phyloP scores from a whole-genome alignment of 371 early-diverging fungal species.

The Blakeslea trispora region DNA sequence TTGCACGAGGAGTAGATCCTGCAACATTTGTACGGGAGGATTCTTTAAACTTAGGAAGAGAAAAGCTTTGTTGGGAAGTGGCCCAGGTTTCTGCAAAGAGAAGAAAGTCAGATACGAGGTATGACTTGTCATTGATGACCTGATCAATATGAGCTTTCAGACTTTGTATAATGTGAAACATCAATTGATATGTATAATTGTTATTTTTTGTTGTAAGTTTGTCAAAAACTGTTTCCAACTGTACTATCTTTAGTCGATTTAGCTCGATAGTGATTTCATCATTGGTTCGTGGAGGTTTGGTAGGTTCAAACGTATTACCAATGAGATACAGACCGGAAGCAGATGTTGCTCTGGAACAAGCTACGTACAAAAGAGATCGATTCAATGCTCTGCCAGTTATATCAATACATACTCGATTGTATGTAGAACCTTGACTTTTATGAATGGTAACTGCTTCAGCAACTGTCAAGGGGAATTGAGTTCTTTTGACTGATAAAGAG shows the following conservation, averaged over 20 bases:
- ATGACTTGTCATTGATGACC: neutral
- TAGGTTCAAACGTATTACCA: neutral
- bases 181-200: neutral
- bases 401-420: neutral
- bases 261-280: neutral
- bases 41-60: neutral
- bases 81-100: neutral
- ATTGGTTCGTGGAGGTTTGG: neutral
- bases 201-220: neutral
- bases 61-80: too few relatives aligned
- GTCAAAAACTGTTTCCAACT: neutral
- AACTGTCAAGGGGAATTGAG: neutral
- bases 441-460: conserved; percentile 1
- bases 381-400: neutral
- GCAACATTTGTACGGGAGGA: neutral
- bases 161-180: conserved; percentile 5
- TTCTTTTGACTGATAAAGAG: neutral
- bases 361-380: neutral
- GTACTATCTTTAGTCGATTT: neutral
- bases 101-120: neutral
- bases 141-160: conserved; percentile 1
- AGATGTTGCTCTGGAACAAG: neutral
- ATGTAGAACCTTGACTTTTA: conserved; percentile 1
- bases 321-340: neutral
- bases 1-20: neutral